A percentile compares a stretch with the other conserved stretches of the same genome.
These are phyloP conservation scores for Salix udensis DNA, from an alignment of 345 rosid species.

Conservation along the genomic window DNA sequence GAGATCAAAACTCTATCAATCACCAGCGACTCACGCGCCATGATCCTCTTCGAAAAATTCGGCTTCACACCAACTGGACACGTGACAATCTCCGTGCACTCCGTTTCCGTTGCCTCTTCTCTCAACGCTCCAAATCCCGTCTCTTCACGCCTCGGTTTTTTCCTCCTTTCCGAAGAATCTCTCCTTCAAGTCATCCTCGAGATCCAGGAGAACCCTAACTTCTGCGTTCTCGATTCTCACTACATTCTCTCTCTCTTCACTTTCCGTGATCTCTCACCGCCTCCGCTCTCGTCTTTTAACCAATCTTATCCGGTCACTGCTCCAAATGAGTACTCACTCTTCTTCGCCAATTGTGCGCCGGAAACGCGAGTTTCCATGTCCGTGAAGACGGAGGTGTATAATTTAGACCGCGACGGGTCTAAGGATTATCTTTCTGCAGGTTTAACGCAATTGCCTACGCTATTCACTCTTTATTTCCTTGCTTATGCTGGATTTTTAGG, in stretches of 20 bases:
- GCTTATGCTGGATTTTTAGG: conserved; percentile 55
- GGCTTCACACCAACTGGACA: conserved; percentile 86
- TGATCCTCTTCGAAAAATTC: conserved; percentile 95
- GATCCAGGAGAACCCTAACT: conserved; percentile 67
- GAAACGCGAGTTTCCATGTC: conserved; percentile 77
- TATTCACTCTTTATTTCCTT: conserved; percentile 52
- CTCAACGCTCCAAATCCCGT: conserved; percentile 42
- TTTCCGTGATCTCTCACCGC: conserved; percentile 80
- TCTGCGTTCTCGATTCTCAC: conserved; percentile 85
- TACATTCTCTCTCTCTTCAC: conserved; percentile 56
- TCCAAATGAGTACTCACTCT: conserved; percentile 84
- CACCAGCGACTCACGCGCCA: conserved; percentile 66
- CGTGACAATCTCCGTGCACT: conserved; percentile 55
- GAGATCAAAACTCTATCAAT: conserved; percentile 47
- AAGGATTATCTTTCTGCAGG: conserved; percentile 79
- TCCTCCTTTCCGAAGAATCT: conserved; percentile 88
- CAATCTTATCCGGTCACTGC: conserved; percentile 56
- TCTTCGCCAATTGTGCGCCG: conserved; percentile 85
- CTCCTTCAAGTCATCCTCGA: conserved; percentile 77
- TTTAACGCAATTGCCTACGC: conserved; percentile 62
- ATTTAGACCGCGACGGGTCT: conserved; percentile 54
- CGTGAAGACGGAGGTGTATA: conserved; percentile 70
- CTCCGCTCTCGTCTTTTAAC: conserved; percentile 58
- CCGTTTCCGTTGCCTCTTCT: conserved; percentile 60
- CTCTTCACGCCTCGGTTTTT: conserved; percentile 78